Percentiles rank a stretch among this genome's conserved stretches.
Evolutionary conservation across 768 basidiomycete genomes (phyloP).

Genomic region (Pilatotrama ljubarskyi): DNA sequence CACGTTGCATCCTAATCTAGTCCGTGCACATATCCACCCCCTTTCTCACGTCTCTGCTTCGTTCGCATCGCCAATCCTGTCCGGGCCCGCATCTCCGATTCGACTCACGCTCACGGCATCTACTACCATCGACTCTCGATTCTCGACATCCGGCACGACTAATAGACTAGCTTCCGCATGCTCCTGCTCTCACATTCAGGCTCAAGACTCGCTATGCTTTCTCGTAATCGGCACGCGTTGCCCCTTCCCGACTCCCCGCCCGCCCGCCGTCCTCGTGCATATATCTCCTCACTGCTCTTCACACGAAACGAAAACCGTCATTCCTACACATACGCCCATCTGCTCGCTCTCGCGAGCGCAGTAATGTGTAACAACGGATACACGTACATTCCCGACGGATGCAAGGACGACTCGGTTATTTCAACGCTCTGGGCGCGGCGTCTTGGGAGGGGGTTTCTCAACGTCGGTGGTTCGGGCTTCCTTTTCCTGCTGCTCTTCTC

Average conservation of each 20-base stretch:
- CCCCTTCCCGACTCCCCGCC: background rate
- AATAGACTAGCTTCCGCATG: constrained; percentile 1
- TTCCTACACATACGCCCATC: background rate
- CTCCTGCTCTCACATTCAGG: background rate
- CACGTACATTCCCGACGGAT: background rate
- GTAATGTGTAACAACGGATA: constrained; percentile 5
- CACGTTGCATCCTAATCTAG: constrained; percentile 17
- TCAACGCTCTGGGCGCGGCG: background rate
- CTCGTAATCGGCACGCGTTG: constrained; percentile 1
- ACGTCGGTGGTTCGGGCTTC: background rate
- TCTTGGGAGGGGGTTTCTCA: background rate
- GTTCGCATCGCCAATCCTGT: background rate
- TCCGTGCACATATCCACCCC: constrained; percentile 15
- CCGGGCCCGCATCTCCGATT: background rate
- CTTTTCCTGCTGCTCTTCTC: background rate
- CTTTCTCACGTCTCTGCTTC: background rate
- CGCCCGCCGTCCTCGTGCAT: background rate
- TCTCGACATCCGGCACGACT: constrained; percentile 3
- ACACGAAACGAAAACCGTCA: too few relatives aligned
- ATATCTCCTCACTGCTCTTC: background rate
- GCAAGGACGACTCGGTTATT: background rate
- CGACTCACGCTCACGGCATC: background rate
- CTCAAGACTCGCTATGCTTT: background rate
- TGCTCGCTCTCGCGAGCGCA: background rate
- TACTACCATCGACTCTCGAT: background rate